Evolutionary conservation across 306 rosid species (phyloP), one percentile per base, ranked within the genome.

Genomic region (Fagus sylvatica): DNA sequence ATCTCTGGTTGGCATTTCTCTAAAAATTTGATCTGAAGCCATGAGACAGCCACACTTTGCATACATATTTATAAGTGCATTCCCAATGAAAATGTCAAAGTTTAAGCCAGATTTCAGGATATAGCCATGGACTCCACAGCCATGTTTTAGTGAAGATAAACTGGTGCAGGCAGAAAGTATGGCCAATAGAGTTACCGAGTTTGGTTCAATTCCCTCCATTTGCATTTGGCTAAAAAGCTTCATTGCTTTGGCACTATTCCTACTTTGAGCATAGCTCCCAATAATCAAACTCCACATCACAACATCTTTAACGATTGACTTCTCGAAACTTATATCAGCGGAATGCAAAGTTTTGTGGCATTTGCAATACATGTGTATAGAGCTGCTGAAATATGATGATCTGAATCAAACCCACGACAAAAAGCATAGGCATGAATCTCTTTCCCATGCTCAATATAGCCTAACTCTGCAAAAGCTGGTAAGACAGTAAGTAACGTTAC

Each of bases 51-150:
- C 90, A 72, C 90, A 89, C 77, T 91, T 87, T 32, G 92, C 93
- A 79, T 91, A 91, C 96, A 91, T 87, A 41, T 89, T 78, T 48
- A 86, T 83, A 34, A 91, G 90, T 30, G 93, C 88, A 73, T 91
- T 91, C 0, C 89, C 85, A 30, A 87, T 82, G 74, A 49, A 84
- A 85, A 77, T 77, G 74, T 71, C 80, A 71, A 56, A 84, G 76
- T 51, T 43, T 15, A 86, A 76, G 62, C 90, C 90, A 37, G n/a
- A 64, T 87, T 87, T 89, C 28, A 86, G 53, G 79, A 83, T 75
- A 75, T 76, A 78, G 71, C 90, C 71, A 71, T 91, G 93, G 61
- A 84, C 72, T 79, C 57, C 87, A 79, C 60, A 55, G 19, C 88
- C 90, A 41, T 71, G 83, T 59, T 67, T 79, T 49, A 83, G 71